Evolutionary conservation across 2,329 filamentous ascomycete genomes (phyloP).

Genomic region (Talaromyces sp.): DNA sequence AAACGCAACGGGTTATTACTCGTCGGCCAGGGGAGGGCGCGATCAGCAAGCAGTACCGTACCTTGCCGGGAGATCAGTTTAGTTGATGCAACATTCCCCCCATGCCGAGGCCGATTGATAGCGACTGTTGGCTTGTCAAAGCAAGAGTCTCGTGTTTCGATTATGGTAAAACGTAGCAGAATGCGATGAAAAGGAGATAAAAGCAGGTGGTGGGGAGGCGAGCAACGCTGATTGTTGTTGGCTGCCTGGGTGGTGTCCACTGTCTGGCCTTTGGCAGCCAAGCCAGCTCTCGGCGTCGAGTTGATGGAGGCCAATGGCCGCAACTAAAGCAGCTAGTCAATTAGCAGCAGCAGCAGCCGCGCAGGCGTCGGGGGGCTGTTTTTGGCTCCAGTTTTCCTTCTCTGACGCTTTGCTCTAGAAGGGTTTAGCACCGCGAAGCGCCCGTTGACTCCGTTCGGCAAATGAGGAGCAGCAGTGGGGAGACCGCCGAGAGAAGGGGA

Average conservation of each 20-base stretch:
- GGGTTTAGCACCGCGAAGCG: background rate
- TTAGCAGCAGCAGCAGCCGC: background rate
- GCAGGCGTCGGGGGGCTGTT: background rate
- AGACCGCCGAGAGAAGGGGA: background rate
- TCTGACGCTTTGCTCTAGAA: background rate
- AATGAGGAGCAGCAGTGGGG: background rate
- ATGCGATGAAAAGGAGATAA: background rate
- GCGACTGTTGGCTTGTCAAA: background rate
- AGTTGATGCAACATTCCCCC: background rate
- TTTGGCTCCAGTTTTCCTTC: background rate
- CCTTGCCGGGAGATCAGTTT: background rate
- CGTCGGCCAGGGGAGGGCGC: background rate
- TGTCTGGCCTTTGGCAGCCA: background rate
- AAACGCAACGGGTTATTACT: background rate
- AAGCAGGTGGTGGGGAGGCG: background rate
- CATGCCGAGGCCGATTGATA: background rate
- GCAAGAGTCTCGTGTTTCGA: background rate
- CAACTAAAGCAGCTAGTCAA: background rate
- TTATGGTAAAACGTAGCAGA: background rate
- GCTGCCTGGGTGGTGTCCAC: background rate
- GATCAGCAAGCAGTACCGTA: background rate
- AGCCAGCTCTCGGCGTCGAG: background rate
- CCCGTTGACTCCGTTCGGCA: background rate
- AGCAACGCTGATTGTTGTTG: background rate
- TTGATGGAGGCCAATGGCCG: background rate